These are phyloP conservation scores for Tolypocladium ophioglossoides DNA, from an alignment of 2,329 filamentous ascomycete genomes.

Conservation along the genomic window DNA sequence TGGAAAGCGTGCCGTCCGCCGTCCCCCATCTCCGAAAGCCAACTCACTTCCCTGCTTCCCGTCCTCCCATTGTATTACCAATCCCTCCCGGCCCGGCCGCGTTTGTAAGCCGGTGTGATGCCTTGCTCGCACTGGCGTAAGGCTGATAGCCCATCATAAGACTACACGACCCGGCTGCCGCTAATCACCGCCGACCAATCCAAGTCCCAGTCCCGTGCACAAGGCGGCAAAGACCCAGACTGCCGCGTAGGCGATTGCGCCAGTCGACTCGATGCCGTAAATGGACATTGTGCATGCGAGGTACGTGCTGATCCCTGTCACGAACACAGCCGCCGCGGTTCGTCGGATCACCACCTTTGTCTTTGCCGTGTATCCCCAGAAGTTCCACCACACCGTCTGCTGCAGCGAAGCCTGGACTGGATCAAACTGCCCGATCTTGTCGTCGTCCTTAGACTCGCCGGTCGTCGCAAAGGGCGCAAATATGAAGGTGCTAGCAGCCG, in stretches of 20 bases:
- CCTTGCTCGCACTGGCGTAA: not conserved
- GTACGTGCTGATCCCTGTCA: constrained; percentile 49
- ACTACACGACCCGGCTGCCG: not conserved
- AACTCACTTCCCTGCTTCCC: not conserved
- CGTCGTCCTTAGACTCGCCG: constrained; percentile 36
- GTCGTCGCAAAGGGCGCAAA: constrained; percentile 58
- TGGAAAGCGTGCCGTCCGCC: not conserved
- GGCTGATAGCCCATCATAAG: not conserved
- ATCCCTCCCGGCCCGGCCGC: not conserved
- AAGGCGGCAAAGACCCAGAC: constrained; percentile 62
- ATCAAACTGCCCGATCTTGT: constrained; percentile 45
- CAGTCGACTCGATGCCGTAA: constrained; percentile 56
- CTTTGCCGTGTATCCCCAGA: constrained; percentile 57
- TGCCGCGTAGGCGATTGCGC: constrained; percentile 61
- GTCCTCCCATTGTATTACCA: not conserved
- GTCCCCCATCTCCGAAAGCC: not conserved
- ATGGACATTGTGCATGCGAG: constrained; percentile 58
- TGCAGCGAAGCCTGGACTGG: constrained; percentile 52
- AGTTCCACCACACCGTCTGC: constrained; percentile 62
- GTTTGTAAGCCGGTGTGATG: not conserved
- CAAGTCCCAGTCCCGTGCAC: constrained; percentile 46
- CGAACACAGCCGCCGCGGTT: constrained; percentile 46
- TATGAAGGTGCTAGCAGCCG: constrained; percentile 65
- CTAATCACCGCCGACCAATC: constrained; percentile 36
- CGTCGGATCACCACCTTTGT: constrained; percentile 55